A percentile compares a stretch with the other conserved stretches of the same genome.
These are phyloP conservation scores for Yueomyces sinensis DNA, from an alignment of 805 yeast species.

Conservation along the genomic window DNA sequence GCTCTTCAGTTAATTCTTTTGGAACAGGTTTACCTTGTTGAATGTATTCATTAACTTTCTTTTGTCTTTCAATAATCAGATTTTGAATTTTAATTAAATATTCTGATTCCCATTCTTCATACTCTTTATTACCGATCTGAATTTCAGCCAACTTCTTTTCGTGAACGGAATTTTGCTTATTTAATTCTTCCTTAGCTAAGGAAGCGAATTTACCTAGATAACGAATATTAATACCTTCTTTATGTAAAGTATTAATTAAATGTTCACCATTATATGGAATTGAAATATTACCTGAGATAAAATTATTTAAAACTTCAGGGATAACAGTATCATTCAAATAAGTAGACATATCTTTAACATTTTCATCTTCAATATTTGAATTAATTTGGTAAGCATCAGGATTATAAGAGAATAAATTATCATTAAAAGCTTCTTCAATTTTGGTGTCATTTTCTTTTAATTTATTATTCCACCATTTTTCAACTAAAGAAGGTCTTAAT, in stretches of 20 bases:
- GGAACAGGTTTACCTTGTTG: constrained; percentile 25
- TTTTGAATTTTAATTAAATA: constrained; percentile 20
- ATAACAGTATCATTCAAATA: constrained; percentile 47
- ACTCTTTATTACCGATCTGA: constrained; percentile 18
- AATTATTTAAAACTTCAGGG: constrained; percentile 41
- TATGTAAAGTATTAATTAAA: constrained; percentile 55
- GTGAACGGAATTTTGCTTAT: constrained; percentile 12
- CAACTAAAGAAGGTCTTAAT: constrained; percentile 78
- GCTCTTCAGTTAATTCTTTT: constrained; percentile 21
- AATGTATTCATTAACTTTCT: constrained; percentile 20
- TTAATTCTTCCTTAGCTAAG: constrained; percentile 19
- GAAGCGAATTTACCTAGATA: constrained; percentile 50
- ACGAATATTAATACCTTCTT: constrained; percentile 76
- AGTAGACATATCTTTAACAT: constrained; percentile 54
- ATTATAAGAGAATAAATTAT: constrained; percentile 44
- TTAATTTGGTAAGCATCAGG: constrained; percentile 60
- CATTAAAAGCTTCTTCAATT: constrained; percentile 26
- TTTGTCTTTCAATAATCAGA: constrained; percentile 24
- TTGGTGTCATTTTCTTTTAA: constrained; percentile 24
- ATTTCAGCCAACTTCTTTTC: constrained; percentile 15
- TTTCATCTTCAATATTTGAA: constrained; percentile 27
- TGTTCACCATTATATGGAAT: constrained; percentile 78
- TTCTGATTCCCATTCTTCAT: constrained; percentile 22
- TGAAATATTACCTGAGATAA: constrained; percentile 30
- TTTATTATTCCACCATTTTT: constrained; percentile 74